Base-by-base conservation (phyloP, 305 asterid genomes). In the Plantago coronopus region DNA sequence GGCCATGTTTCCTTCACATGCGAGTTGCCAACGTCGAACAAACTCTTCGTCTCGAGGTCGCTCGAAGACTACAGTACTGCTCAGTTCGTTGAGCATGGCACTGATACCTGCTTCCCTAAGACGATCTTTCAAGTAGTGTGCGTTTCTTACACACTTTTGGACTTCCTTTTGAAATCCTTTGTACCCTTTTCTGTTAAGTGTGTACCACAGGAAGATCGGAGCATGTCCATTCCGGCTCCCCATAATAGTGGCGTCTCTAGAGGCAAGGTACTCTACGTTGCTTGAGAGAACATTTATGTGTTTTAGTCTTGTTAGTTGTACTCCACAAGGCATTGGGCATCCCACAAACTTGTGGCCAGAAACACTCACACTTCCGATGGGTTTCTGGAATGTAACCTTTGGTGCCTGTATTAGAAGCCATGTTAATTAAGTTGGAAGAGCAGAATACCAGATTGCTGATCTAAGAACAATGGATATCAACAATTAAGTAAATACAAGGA, bases 161-260 rank as follows among this genome's bases (percentile, higher is more conserved):
- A 91, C 96, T 74, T 91, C 98, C 61, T 86, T 86, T 61, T 86
- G 98, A 83, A 91, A 82, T 9, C 98, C 98, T 64, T 72, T 74
- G 81, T 84, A 84, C 37, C 98, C 98, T 73, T 91, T 91, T 59
- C 77, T 73, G 79, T 86, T 91, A 66, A 88, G 73, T 9, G 94
- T 84, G 80, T 82, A 88, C 98, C 98, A 91, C n/a, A 91, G 76
- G 79, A 88, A 91, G 65, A 91, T 79, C 17, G 98, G 98, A 42
- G 96, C 96, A 54, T 91, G 98, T 37, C 98, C 98, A 7, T 88
- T 91, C 50, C 98, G 81, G 76, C 96, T 88, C 40, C 98, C 98
- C 94, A 83, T 83, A 75, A 91, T 87, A 40, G 97, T 91, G 10
- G 94, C 94, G 22, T 91, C 97, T 72, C 91, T 76, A 13, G 96